Conservation (phyloP, 768 basidiomycete genomes). For the Gloeostereum incarnatum region DNA sequence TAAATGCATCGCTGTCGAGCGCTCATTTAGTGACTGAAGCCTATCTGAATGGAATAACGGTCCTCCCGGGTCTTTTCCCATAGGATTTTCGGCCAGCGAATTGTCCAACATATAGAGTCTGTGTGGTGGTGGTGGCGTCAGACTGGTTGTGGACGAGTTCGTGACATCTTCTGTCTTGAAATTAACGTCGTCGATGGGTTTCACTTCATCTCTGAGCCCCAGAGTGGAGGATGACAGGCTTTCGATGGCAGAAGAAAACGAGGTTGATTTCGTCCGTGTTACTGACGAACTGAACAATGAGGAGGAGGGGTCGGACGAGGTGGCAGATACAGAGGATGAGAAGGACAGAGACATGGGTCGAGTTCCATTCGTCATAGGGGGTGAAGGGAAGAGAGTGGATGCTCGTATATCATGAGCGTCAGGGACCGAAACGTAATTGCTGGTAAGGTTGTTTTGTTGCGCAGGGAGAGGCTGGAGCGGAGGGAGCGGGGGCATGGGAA, state of each 20-base stretch:
- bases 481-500: constrained; percentile 63
- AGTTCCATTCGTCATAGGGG: constrained; percentile 18
- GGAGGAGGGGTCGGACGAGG: constrained; percentile 13
- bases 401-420: constrained; percentile 29
- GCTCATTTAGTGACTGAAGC: constrained; percentile 39
- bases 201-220: constrained; percentile 5
- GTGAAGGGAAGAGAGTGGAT: constrained; percentile 27
- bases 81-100: constrained; percentile 33
- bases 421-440: constrained; percentile 20
- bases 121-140: constrained; percentile 14
- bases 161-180: no score
- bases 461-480: constrained; percentile 49
- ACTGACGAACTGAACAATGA: constrained; percentile 7
- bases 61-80: constrained; percentile 19
- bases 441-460: constrained; percentile 30
- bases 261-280: constrained; percentile 6
- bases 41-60: constrained; percentile 30
- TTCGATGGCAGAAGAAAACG: constrained; percentile 1
- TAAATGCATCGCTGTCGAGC: constrained; percentile 64
- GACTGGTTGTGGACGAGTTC: constrained; percentile 10
- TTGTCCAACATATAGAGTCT: constrained; percentile 37
- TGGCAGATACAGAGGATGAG: constrained; percentile 35
- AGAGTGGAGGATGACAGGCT: neutral
- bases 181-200: constrained; percentile 11
- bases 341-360: constrained; percentile 43